Base-by-base conservation (phyloP, 2,329 filamentous ascomycete genomes). In the Fusarium nisikadoi region DNA sequence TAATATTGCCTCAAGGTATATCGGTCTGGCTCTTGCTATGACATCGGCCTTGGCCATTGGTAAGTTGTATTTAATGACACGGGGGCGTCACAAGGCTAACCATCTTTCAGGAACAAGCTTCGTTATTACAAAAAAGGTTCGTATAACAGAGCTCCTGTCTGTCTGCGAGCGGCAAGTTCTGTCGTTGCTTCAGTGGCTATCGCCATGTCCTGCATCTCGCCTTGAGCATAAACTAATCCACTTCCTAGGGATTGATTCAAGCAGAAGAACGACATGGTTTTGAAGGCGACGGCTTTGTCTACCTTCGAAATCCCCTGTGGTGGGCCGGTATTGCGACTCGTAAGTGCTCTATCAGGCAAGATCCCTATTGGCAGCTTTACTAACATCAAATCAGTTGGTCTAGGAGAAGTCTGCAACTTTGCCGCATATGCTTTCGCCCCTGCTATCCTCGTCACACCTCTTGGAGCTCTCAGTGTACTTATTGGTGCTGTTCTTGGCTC, bases 341-440 rank as follows among this genome's bases (percentile, higher is more conserved):
- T 97, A 87, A 82, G 92, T 78, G 38, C 25, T 46, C n/a, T n/a
- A 35, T 53, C n/a, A 16, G n/a, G 35, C 33, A 14, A 8, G 20
- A 29, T 47, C 23, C 25, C 38, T 20, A 46, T 33, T 27, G 53
- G 42, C 52, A 23, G 17, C 42, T 60, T 31, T 38, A 39, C 74
- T 81, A 71, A 79, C 60, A 53, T 59, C 38, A 49, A 55, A 46
- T 60, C 77, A 97, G 94, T 99, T 89, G 93, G 94, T 68, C 84
- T 97, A 47, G 96, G 96, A 79, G 96, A 99, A 84, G 86, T 98
- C 65, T 97, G 94, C 84, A 99, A 99, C 83, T 99, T 99, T 81
- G 95, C 95, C 55, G 96, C 96, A 70, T 99, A 99, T 81, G 96
- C 96, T 12, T 99, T 98, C 83, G 96, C 96, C 74, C 96, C 96